These are phyloP conservation scores for Globisporangium mamillatum DNA, from an alignment of 352 stramenopile species.

Conservation along the genomic window DNA sequence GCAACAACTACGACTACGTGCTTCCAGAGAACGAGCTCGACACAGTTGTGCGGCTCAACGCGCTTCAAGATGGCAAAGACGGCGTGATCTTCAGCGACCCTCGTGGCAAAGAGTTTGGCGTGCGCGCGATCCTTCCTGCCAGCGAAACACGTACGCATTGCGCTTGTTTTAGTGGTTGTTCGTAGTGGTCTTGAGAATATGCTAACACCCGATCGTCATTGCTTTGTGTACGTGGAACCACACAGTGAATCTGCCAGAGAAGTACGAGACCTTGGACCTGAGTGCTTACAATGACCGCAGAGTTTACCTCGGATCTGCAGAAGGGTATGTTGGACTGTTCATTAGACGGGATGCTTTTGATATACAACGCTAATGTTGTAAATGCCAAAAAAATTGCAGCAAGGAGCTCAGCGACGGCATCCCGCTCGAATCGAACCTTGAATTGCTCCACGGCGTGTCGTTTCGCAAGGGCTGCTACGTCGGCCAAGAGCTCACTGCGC, in stretches of 20 bases:
- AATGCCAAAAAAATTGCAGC: slow-evolving; percentile 22
- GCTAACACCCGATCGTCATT: slow-evolving; percentile 9
- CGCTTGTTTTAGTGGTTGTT: neutral
- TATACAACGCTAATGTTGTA: neutral
- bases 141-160: slow-evolving; percentile 23
- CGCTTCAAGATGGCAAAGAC: slow-evolving; percentile 22
- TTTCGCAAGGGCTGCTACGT: slow-evolving; percentile 96
- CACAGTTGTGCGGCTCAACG: slow-evolving; percentile 36
- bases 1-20: slow-evolving; percentile 17
- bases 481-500: slow-evolving; percentile 92
- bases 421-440: slow-evolving; percentile 91
- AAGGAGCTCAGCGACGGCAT: slow-evolving; percentile 82
- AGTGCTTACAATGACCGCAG: slow-evolving; percentile 55
- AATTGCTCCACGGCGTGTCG: slow-evolving; percentile 87
- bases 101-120: slow-evolving; percentile 59
- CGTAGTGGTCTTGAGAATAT: neutral
- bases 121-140: slow-evolving; percentile 52
- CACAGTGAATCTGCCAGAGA: slow-evolving; percentile 50
- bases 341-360: neutral
- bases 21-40: slow-evolving; percentile 21
- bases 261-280: slow-evolving; percentile 43
- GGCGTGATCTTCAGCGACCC: slow-evolving; percentile 56
- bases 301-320: slow-evolving; percentile 63
- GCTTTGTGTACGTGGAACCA: slow-evolving; percentile 2
- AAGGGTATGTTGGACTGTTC: slow-evolving; percentile 42